These are phyloP conservation scores for Immersiella caudata DNA, from an alignment of 495 filamentous ascomycete genomes.

Conservation along the genomic window DNA sequence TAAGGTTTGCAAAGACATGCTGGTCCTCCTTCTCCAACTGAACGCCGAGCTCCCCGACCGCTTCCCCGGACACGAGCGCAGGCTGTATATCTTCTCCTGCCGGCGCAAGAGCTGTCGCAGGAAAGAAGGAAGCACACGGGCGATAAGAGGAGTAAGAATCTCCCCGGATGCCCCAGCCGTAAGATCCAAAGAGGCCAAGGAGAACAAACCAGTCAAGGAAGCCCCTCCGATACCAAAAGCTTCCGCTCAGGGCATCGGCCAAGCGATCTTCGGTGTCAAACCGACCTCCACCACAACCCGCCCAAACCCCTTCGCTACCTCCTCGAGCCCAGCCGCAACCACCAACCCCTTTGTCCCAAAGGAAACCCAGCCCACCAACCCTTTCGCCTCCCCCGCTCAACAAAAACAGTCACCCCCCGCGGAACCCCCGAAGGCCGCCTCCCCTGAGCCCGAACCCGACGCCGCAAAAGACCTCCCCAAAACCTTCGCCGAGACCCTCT, in stretches of 20 bases:
- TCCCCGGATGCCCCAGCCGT: constrained; percentile 33
- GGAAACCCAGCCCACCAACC: constrained; percentile 32
- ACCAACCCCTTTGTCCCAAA: constrained; percentile 44
- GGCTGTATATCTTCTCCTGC: constrained; percentile 84
- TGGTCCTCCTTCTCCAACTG: constrained; percentile 85
- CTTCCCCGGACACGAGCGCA: constrained; percentile 82
- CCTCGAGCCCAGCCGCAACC: constrained; percentile 31
- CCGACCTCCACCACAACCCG: constrained; percentile 29
- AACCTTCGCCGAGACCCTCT: constrained; percentile 67
- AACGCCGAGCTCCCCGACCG: constrained; percentile 86
- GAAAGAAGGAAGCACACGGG: constrained; percentile 78
- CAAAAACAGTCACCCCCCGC: constrained; percentile 31
- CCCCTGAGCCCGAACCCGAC: constrained; percentile 29
- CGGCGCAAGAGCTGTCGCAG: constrained; percentile 76
- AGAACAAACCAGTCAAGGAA: constrained; percentile 24
- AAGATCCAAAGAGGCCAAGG: constrained; percentile 28
- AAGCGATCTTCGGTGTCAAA: constrained; percentile 58
- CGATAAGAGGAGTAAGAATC: constrained; percentile 64
- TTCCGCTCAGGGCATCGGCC: constrained; percentile 48
- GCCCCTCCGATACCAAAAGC: constrained; percentile 22
- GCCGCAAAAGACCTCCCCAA: constrained; percentile 56
- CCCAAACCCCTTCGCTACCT: constrained; percentile 53
- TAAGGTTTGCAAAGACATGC: constrained; percentile 81
- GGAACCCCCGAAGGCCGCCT: neutral
- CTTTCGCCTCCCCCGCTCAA: constrained; percentile 33